Evolutionary conservation across 2,329 filamentous ascomycete genomes (phyloP), one percentile per base, ranked within the genome.

Genomic region (Coniochaeta sp.): DNA sequence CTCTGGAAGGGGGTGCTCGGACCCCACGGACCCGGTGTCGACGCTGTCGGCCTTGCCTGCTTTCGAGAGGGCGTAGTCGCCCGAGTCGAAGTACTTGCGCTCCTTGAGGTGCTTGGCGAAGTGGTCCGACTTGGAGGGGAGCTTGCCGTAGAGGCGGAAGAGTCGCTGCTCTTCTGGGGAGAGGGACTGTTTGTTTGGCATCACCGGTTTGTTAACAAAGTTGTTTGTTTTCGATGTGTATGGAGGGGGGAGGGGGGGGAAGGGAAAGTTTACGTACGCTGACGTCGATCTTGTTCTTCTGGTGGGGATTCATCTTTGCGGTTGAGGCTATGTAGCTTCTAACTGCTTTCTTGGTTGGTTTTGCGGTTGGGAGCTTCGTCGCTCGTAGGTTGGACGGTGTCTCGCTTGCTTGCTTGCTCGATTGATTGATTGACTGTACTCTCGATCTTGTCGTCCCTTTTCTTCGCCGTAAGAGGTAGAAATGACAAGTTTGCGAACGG

Each of bases 21-120:
- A 91, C 64, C 94, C 94, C 65, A 99, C 89, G 64, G 87, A 87
- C 66, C 92, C 95, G 55, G 95, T 89, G 66, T 95, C 92, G 64
- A 94, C 87, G 66, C 94, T 88, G 65, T 91, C 89, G 69, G 90
- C 91, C 76, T 97, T 97, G 72, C 94, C 94, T 54, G 94, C 94
- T 77, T 96, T 96, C 71, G 88, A 92, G 74, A 96, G 88, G 65
- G 91, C 91, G 65, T 96, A 96, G 75, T 96, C 91, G 65, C 91
- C 91, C 55, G 88, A 94, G 76, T 96, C 91, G 72, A 96, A 96
- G 76, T 96, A 96, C 76, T 95, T 99, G 77, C 94, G 91, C 71
- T 97, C 94, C 81, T 96, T 96, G 67, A 97, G 83, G 69, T 97
- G 95, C 78, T 97, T 97, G 78, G 95, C 91, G 63, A 97, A 86